Percentiles rank a stretch among this genome's conserved stretches.
phyloP scores from a whole-genome alignment of 176 grass and related monocot species.

The Carex littledalei region DNA sequence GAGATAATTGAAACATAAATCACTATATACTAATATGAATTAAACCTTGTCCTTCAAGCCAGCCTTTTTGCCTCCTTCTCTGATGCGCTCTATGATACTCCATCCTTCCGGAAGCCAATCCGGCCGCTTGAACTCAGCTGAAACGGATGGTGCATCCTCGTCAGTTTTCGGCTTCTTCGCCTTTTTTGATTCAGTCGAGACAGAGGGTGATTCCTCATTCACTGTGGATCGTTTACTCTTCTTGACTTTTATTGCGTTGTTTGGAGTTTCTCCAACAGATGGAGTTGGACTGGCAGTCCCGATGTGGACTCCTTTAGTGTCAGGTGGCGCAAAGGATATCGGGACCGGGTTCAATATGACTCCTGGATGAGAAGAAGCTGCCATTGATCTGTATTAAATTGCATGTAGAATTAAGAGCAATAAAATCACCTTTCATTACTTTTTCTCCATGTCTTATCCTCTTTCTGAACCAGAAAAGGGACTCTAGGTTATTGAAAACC shows the following conservation, averaged over 20 bases:
- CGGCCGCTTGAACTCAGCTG: background rate
- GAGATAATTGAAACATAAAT: background rate
- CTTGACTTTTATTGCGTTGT: background rate
- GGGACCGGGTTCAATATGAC: constrained; percentile 8
- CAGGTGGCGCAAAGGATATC: background rate
- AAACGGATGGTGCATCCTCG: background rate
- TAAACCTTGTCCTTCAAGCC: constrained; percentile 16
- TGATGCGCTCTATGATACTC: background rate
- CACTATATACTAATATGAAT: background rate
- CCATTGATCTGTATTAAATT: constrained; percentile 6
- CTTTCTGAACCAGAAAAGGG: background rate
- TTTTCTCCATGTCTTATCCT: background rate
- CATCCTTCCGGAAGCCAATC: constrained; percentile 23
- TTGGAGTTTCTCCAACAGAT: background rate
- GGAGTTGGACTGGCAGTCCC: background rate
- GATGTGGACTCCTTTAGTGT: background rate
- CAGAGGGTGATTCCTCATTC: background rate
- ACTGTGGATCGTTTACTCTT: background rate
- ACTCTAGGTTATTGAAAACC: background rate
- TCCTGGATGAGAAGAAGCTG: background rate
- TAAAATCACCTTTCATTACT: background rate
- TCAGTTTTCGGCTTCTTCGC: background rate
- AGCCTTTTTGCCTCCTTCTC: background rate
- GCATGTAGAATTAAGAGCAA: background rate
- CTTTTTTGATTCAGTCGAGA: background rate